These are phyloP conservation scores for Proteromonas lacertae DNA, from an alignment of 352 stramenopile genomes.

Conservation along the genomic window DNA sequence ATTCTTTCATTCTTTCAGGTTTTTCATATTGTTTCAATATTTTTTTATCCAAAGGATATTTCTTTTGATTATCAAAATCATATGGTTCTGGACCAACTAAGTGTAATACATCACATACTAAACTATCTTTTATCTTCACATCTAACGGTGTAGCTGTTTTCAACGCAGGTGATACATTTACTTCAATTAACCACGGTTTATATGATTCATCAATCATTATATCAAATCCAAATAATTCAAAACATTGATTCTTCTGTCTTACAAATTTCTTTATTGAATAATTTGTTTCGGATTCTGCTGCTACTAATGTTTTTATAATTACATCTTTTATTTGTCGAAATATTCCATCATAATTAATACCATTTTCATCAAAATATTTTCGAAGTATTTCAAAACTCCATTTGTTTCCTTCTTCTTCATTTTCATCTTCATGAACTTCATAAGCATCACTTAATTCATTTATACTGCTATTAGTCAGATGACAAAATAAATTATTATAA, in stretches of 20 bases:
- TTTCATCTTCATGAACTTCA: too few relatives aligned
- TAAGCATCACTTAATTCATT: constrained; percentile 23
- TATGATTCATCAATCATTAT: neutral
- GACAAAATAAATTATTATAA: constrained; percentile 38
- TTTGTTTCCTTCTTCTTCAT: neutral
- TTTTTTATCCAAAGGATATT: too few relatives aligned
- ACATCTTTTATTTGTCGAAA: constrained; percentile 27
- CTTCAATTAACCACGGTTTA: neutral
- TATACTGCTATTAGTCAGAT: constrained; percentile 71
- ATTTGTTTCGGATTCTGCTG: constrained; percentile 40
- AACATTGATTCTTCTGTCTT: too few relatives aligned
- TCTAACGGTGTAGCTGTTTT: constrained; percentile 38
- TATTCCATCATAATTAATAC: constrained; percentile 22
- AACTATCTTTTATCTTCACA: too few relatives aligned
- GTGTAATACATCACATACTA: too few relatives aligned
- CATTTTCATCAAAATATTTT: constrained; percentile 30
- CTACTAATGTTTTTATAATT: constrained; percentile 42
- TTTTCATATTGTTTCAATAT: too few relatives aligned
- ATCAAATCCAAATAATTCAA: constrained; percentile 1
- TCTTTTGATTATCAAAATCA: too few relatives aligned
- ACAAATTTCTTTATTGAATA: constrained; percentile 45
- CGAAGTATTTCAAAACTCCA: neutral
- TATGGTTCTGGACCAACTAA: too few relatives aligned
- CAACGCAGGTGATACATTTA: constrained; percentile 13
- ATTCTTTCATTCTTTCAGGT: too few relatives aligned